Percentiles rank a stretch among this genome's conserved stretches.
Evolutionary conservation across 2,329 filamentous ascomycete species (phyloP).

Genomic region (Aspergillus floridensis): DNA sequence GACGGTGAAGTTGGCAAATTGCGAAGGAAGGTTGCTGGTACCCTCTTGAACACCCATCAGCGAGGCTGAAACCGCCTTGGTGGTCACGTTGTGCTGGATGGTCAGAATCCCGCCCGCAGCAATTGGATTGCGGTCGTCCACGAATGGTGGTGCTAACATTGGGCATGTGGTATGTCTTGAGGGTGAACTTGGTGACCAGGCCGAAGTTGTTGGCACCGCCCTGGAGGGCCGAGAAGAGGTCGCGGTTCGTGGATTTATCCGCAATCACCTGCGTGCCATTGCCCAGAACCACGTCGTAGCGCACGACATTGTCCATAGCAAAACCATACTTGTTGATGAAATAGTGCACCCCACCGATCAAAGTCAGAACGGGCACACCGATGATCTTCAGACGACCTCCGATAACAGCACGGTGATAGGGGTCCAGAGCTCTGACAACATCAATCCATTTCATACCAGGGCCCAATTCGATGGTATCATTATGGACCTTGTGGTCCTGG

Average conservation of each 20-base stretch:
- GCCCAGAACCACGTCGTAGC: conserved; percentile 7
- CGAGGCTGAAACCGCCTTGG: conserved; percentile 19
- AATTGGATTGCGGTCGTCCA: conserved; percentile 21
- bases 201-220: conserved; percentile 12
- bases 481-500: conserved; percentile 21
- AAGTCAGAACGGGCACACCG: conserved; percentile 35
- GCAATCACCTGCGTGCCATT: conserved; percentile 1
- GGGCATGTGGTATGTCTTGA: conserved; percentile 23
- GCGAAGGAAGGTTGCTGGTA: conserved; percentile 30
- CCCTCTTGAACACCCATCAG: conserved; percentile 39
- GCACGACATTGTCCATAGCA: conserved; percentile 20
- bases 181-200: conserved; percentile 7
- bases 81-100: conserved; percentile 27
- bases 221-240: conserved; percentile 10
- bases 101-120: conserved; percentile 35
- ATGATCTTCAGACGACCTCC: conserved; percentile 36
- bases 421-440: conserved; percentile 27
- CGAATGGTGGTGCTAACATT: conserved; percentile 34
- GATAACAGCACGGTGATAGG: conserved; percentile 23
- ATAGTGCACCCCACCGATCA: conserved; percentile 37
- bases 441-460: conserved; percentile 32
- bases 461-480: conserved; percentile 24
- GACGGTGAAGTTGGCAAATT: conserved; percentile 33
- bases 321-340: conserved; percentile 34
- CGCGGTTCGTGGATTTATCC: not conserved